phyloP scores from a whole-genome alignment of 768 basidiomycete species.

The Royoungia palumana region DNA sequence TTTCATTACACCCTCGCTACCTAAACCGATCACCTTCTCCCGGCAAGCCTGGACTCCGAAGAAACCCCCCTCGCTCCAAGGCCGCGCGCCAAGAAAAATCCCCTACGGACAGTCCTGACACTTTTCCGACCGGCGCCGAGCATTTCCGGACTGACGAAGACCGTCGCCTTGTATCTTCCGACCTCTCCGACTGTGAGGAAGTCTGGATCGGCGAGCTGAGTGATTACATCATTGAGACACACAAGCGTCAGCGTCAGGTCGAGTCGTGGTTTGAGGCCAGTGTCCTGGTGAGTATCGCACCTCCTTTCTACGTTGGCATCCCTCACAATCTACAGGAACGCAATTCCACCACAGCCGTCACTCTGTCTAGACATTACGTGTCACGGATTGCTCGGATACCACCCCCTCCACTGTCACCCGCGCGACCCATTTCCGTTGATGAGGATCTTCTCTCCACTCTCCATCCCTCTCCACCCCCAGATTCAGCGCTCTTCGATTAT shows the following conservation, averaged over 20 bases:
- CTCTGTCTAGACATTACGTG: conserved; percentile 34
- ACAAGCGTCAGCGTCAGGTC: conserved; percentile 69
- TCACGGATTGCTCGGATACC: conserved; percentile 46
- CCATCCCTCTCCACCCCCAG: conserved; percentile 35
- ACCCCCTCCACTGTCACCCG: conserved; percentile 37
- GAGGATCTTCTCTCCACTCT: conserved; percentile 36
- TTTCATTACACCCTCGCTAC: neutral
- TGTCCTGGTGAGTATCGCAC: conserved; percentile 46
- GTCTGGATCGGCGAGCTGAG: conserved; percentile 70
- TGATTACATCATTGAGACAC: conserved; percentile 68
- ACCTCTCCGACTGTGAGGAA: conserved; percentile 78
- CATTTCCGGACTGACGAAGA: conserved; percentile 39
- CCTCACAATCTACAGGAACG: conserved; percentile 52
- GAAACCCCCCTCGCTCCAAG: conserved; percentile 39
- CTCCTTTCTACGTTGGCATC: neutral
- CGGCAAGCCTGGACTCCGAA: conserved; percentile 40
- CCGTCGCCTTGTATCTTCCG: conserved; percentile 56
- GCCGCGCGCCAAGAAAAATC: conserved; percentile 29
- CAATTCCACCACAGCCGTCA: conserved; percentile 56
- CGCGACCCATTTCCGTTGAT: conserved; percentile 28
- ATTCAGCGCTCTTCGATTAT: conserved; percentile 31
- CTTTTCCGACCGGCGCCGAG: conserved; percentile 15
- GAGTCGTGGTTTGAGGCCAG: conserved; percentile 71
- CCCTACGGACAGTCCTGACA: conserved; percentile 22
- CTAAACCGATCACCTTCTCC: neutral